Conservation (phyloP, 179 eudicot genomes). For the Amaranthus tricolor region DNA sequence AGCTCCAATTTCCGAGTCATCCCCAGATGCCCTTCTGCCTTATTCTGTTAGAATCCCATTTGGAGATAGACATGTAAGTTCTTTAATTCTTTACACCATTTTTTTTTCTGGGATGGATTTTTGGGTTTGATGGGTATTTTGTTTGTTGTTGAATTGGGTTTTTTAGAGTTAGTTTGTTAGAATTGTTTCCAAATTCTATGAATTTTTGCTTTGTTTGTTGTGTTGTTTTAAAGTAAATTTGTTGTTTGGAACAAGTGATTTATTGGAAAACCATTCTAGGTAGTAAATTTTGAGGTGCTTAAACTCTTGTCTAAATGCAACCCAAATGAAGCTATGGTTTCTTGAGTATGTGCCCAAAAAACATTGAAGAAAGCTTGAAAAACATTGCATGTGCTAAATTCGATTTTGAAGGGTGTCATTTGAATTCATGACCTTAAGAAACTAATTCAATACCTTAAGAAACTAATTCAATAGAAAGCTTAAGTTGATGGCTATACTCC, state of each 20-base stretch:
- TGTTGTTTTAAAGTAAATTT: not conserved
- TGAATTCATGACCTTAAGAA: too few relatives aligned
- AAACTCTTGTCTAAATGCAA: not conserved
- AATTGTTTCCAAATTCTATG: not conserved
- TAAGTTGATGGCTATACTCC: too few relatives aligned
- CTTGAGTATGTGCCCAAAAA: not conserved
- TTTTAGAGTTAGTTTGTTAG: not conserved
- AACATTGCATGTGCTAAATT: too few relatives aligned
- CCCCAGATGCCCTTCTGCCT: conserved; percentile 37
- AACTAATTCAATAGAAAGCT: too few relatives aligned
- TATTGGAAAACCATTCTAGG: not conserved
- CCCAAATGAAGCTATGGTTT: not conserved
- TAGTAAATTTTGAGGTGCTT: not conserved
- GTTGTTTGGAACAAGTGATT: not conserved
- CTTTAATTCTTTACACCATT: not conserved
- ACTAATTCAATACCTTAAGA: too few relatives aligned
- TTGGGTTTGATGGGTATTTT: not conserved
- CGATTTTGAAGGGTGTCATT: too few relatives aligned
- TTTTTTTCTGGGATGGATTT: not conserved
- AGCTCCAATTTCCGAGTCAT: conserved; percentile 19
- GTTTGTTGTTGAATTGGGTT: not conserved
- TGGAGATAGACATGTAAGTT: conserved; percentile 82
- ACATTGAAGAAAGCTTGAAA: too few relatives aligned
- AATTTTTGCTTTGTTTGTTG: not conserved
- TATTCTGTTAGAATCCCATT: conserved; percentile 74